phyloP scores from a whole-genome alignment of 352 stramenopile genomes.

The Phytophthora foliorum region DNA sequence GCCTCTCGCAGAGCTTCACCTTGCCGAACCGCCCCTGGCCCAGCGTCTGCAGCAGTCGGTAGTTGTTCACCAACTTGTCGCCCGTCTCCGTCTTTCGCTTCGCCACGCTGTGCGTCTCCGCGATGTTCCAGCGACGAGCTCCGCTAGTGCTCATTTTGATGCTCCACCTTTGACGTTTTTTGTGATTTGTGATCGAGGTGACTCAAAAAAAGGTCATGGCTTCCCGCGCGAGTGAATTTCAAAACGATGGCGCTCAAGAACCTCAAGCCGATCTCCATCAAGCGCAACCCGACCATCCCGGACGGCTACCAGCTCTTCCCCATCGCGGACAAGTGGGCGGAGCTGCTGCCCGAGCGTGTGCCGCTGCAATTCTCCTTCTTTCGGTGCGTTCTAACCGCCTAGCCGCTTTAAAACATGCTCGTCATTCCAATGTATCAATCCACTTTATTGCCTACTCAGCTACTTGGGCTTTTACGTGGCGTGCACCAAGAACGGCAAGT shows the following conservation, averaged over 20 bases:
- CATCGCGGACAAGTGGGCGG: conserved; percentile 79
- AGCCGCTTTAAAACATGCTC: not conserved
- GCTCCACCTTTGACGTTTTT: not conserved
- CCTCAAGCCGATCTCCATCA: conserved; percentile 73
- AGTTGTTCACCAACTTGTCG: conserved; percentile 85
- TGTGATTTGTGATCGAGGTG: not conserved
- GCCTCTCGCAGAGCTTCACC: conserved; percentile 85
- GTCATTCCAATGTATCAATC: conserved; percentile 1
- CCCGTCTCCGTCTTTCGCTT: conserved; percentile 61
- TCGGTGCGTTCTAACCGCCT: conserved; percentile 43
- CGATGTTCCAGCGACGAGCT: conserved; percentile 67
- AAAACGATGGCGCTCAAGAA: conserved; percentile 67
- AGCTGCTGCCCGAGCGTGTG: conserved; percentile 68
- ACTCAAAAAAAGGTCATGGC: not conserved
- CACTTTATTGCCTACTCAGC: conserved; percentile 18
- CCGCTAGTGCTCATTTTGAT: conserved; percentile 26
- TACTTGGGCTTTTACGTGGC: conserved; percentile 85
- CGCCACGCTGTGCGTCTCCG: conserved; percentile 62
- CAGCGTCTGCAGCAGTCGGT: conserved; percentile 72
- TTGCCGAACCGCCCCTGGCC: conserved; percentile 87
- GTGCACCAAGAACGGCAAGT: conserved; percentile 70
- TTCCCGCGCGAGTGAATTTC: conserved; percentile 2
- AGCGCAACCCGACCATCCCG: conserved; percentile 42
- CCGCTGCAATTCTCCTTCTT: conserved; percentile 84
- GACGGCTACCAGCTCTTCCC: conserved; percentile 77